Percentiles rank a stretch among this genome's conserved stretches.
Conservation (phyloP, 116 monocot species). For the Thalassia testudinum region DNA sequence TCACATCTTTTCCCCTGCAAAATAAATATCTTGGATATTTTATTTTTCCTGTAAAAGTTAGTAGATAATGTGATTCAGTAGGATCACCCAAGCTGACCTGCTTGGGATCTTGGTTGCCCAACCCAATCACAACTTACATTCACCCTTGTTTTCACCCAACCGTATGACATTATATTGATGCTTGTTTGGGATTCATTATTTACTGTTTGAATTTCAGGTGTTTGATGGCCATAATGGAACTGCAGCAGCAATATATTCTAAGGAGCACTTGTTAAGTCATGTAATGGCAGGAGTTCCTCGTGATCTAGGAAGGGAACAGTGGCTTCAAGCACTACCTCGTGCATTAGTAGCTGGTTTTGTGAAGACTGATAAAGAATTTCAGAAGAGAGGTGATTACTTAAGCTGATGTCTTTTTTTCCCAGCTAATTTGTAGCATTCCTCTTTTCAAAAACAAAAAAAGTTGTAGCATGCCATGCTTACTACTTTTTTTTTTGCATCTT, state of each 20-base stretch:
- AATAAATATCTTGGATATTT: too few relatives aligned
- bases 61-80: too few relatives aligned
- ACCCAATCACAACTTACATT: too few relatives aligned
- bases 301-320: slow-evolving; percentile 43
- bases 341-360: slow-evolving; percentile 62
- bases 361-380: slow-evolving; percentile 43
- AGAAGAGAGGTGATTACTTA: slow-evolving; percentile 12
- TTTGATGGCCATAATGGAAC: slow-evolving; percentile 71
- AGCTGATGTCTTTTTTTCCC: not conserved
- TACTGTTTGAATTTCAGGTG: slow-evolving; percentile 19
- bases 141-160: not conserved
- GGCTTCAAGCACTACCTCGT: slow-evolving; percentile 52
- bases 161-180: not conserved
- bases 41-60: too few relatives aligned
- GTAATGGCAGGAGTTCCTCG: slow-evolving; percentile 42
- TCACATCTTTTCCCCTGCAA: too few relatives aligned
- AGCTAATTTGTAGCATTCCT: too few relatives aligned
- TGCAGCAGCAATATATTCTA: slow-evolving; percentile 43
- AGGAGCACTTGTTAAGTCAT: slow-evolving; percentile 52
- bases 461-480: not conserved
- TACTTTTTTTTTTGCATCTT: not conserved
- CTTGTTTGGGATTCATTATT: not conserved
- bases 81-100: too few relatives aligned
- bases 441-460: too few relatives aligned
- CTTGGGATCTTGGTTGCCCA: too few relatives aligned